phyloP scores from a whole-genome alignment of 2,329 filamentous ascomycete species.

The Hypoxylon rubiginosum region DNA sequence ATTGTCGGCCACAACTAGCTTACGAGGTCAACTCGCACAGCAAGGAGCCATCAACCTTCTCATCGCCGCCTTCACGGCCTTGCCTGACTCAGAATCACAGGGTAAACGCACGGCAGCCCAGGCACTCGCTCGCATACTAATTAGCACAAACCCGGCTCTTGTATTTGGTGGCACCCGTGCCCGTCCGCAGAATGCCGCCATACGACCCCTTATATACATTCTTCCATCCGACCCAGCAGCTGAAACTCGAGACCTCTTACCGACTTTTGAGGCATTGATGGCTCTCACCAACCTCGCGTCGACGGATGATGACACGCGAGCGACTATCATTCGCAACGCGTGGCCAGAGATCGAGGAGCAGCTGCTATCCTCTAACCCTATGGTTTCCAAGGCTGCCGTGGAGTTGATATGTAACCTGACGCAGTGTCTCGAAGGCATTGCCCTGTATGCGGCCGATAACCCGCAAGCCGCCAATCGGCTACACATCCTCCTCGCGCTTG shows the following conservation, averaged over 20 bases:
- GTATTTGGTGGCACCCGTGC: constrained; percentile 85
- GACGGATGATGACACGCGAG: constrained; percentile 75
- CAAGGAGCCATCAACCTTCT: constrained; percentile 93
- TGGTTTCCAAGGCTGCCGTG: constrained; percentile 84
- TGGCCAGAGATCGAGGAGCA: constrained; percentile 87
- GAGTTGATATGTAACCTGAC: constrained; percentile 94
- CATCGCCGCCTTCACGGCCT: constrained; percentile 75
- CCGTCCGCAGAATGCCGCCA: constrained; percentile 80
- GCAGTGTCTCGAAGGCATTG: constrained; percentile 74
- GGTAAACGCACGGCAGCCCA: constrained; percentile 76
- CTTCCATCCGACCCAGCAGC: constrained; percentile 73
- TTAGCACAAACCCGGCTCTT: constrained; percentile 85
- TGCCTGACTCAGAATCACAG: constrained; percentile 65
- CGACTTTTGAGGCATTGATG: constrained; percentile 90
- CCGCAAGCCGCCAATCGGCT: constrained; percentile 79
- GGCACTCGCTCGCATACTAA: constrained; percentile 85
- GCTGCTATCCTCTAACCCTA: constrained; percentile 79
- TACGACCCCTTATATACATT: constrained; percentile 83
- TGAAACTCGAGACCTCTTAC: constrained; percentile 82
- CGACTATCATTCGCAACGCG: constrained; percentile 77
- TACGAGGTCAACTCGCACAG: constrained; percentile 86
- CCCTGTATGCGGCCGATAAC: constrained; percentile 76
- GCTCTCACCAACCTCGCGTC: constrained; percentile 95
- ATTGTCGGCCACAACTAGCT: constrained; percentile 78
- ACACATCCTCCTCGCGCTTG: constrained; percentile 87